Conservation (phyloP, 164 flowering plant species). For the Nelumbo lutea region DNA sequence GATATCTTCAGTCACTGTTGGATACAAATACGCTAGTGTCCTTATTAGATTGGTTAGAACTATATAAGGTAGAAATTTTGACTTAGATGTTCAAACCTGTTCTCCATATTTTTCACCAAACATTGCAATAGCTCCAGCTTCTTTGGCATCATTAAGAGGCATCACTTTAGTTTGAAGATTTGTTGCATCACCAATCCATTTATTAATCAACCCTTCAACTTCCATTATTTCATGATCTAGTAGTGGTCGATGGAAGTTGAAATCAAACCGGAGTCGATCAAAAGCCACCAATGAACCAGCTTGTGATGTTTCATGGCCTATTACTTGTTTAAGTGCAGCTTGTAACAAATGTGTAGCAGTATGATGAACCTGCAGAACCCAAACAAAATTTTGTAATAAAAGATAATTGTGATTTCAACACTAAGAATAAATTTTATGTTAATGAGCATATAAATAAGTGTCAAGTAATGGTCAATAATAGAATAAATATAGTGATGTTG, state of each 20-base stretch:
- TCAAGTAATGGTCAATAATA: no score
- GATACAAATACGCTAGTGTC: no score
- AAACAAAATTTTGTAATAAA: not conserved
- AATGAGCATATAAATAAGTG: no score
- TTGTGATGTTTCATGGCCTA: conserved; percentile 90
- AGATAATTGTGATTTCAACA: not conserved
- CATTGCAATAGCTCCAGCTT: conserved; percentile 96
- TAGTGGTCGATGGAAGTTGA: conserved; percentile 82
- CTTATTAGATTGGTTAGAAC: not conserved
- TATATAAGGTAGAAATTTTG: not conserved
- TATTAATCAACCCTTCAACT: conserved; percentile 68
- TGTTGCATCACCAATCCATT: conserved; percentile 80
- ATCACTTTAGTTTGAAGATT: conserved; percentile 79
- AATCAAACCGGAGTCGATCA: conserved; percentile 95
- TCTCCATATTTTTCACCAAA: conserved; percentile 98
- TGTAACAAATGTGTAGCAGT: conserved; percentile 97
- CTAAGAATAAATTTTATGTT: no score
- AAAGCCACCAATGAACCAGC: conserved; percentile 96
- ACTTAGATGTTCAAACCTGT: conserved; percentile 36
- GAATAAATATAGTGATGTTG: no score
- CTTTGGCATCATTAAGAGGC: conserved; percentile 78
- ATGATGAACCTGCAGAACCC: conserved; percentile 74
- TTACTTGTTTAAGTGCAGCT: conserved; percentile 79
- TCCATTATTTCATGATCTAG: conserved; percentile 57
- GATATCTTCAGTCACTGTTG: no score